Percentiles rank a stretch among this genome's conserved stretches.
Conservation (phyloP, 2,329 filamentous ascomycete genomes). For the Cordyceps javanica region DNA sequence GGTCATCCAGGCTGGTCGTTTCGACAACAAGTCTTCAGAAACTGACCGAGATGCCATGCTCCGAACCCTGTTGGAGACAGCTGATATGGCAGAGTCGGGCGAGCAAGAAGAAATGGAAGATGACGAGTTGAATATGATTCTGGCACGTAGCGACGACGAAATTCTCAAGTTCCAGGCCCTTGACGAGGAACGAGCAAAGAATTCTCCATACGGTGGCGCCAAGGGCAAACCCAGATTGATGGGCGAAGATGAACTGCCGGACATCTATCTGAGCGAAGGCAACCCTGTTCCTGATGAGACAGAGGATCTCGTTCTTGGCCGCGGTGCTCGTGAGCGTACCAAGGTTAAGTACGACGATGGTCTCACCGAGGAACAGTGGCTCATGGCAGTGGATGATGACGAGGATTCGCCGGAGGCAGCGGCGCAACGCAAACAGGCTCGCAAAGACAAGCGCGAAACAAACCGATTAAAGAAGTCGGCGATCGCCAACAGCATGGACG, state of each 20-base stretch:
- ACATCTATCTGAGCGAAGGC: constrained; percentile 87
- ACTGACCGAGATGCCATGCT: constrained; percentile 97
- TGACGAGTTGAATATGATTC: constrained; percentile 90
- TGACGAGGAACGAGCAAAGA: constrained; percentile 65
- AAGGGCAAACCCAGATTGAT: constrained; percentile 74
- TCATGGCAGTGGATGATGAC: constrained; percentile 94
- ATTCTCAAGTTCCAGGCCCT: constrained; percentile 72
- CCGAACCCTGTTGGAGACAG: constrained; percentile 82
- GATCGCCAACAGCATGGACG: constrained; percentile 38
- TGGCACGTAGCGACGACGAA: constrained; percentile 82
- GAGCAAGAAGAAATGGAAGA: constrained; percentile 98
- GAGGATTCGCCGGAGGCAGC: constrained; percentile 92
- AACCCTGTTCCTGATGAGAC: constrained; percentile 74
- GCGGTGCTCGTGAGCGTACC: constrained; percentile 90
- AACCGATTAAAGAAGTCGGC: constrained; percentile 63
- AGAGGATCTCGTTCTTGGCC: constrained; percentile 69
- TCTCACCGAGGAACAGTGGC: constrained; percentile 97
- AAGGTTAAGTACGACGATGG: constrained; percentile 95
- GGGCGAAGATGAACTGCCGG: constrained; percentile 79
- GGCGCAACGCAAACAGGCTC: constrained; percentile 80
- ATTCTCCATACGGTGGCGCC: constrained; percentile 64
- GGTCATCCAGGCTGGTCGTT: constrained; percentile 97
- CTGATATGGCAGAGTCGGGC: constrained; percentile 59
- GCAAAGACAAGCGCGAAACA: constrained; percentile 69
- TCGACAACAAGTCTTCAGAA: constrained; percentile 98